A percentile compares a stretch with the other conserved stretches of the same genome.
Conservation (phyloP, 202 grass and related monocot species). For the Thinopyrum obtusiflorum region DNA sequence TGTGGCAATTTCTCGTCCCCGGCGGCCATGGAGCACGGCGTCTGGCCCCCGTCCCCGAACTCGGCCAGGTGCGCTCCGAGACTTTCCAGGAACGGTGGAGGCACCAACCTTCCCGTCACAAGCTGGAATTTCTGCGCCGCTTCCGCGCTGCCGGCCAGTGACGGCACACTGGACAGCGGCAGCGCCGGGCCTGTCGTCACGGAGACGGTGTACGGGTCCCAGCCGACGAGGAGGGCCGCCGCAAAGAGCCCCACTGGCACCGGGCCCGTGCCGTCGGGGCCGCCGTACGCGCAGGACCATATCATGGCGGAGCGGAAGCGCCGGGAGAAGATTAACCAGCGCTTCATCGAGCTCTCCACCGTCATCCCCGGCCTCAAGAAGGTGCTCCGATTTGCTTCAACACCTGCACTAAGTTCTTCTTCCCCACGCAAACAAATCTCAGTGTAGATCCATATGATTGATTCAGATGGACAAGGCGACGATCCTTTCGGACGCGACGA, state of each 20-base stretch:
- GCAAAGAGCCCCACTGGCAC: background rate
- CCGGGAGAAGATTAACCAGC: constrained; percentile 78
- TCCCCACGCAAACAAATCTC: background rate
- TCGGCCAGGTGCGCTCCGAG: background rate
- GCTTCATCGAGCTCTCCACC: constrained; percentile 73
- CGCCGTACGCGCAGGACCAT: constrained; percentile 51
- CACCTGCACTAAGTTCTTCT: too few relatives aligned
- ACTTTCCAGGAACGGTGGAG: background rate
- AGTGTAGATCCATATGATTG: background rate
- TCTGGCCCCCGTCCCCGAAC: constrained; percentile 19
- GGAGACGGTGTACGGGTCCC: background rate
- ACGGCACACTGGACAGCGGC: background rate
- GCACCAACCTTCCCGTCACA: background rate
- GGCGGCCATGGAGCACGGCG: constrained; percentile 4
- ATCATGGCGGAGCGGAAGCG: constrained; percentile 75
- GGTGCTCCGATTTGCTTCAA: constrained; percentile 19
- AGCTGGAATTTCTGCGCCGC: constrained; percentile 48
- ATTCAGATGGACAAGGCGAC: constrained; percentile 84
- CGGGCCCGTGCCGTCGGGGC: background rate
- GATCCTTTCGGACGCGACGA: constrained; percentile 67
- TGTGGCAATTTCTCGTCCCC: background rate
- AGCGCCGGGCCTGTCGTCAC: background rate
- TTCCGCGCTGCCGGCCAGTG: background rate
- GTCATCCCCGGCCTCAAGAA: constrained; percentile 78
- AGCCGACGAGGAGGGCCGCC: background rate